Percentiles rank a stretch among this genome's conserved stretches.
These are phyloP conservation scores for Benincasa hispida DNA, from an alignment of 306 rosid genomes.

Conservation along the genomic window DNA sequence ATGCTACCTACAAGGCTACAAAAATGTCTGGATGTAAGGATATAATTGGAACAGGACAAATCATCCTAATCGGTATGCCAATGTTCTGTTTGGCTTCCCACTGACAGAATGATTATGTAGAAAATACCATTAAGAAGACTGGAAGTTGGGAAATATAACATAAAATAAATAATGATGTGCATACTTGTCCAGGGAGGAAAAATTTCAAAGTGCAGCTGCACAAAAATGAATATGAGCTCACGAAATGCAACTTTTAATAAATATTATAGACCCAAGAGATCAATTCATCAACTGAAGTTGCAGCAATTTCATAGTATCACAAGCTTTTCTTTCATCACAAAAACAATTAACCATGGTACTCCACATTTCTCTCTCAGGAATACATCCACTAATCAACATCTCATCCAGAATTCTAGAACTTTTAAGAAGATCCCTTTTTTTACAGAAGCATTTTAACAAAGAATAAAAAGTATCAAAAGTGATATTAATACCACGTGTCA, in stretches of 20 bases:
- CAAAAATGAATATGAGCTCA: background rate
- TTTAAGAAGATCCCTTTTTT: slow-evolving; percentile 57
- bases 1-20: background rate
- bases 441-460: slow-evolving; percentile 40
- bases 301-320: slow-evolving; percentile 51
- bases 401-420: slow-evolving; percentile 63
- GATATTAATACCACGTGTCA: slow-evolving; percentile 53
- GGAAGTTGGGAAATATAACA: background rate
- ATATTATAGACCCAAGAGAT: slow-evolving; percentile 1
- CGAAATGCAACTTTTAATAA: background rate
- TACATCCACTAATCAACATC: slow-evolving; percentile 67
- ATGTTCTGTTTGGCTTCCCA: background rate
- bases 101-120: background rate
- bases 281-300: slow-evolving; percentile 31
- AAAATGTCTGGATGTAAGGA: background rate
- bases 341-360: slow-evolving; percentile 40
- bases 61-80: background rate
- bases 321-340: slow-evolving; percentile 55
- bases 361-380: slow-evolving; percentile 61
- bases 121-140: slow-evolving; percentile 3
- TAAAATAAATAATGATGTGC: background rate
- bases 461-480: slow-evolving; percentile 35
- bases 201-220: background rate
- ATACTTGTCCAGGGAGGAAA: background rate
- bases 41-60: background rate